These are phyloP conservation scores for Nidula microcarpa DNA, from an alignment of 768 basidiomycete genomes.

Conservation along the genomic window DNA sequence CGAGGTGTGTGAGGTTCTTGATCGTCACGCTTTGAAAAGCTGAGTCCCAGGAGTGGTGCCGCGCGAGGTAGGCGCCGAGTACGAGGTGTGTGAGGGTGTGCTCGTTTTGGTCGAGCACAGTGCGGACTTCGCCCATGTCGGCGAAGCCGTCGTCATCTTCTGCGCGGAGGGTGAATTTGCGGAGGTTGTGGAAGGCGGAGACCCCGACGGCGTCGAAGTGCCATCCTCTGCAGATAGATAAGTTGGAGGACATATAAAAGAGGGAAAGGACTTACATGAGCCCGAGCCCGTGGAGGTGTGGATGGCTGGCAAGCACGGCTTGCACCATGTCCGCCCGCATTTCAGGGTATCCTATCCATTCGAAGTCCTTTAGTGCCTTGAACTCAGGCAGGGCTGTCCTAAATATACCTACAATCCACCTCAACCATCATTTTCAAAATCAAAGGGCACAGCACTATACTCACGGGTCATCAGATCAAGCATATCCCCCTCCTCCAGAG, in stretches of 20 bases:
- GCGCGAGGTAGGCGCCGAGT: constrained; percentile 65
- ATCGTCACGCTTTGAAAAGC: constrained; percentile 63
- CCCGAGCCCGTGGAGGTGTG: constrained; percentile 51
- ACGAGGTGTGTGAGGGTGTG: constrained; percentile 56
- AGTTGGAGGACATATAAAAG: neutral
- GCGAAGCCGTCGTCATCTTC: constrained; percentile 72
- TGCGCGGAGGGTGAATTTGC: constrained; percentile 64
- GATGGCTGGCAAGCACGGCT: constrained; percentile 49
- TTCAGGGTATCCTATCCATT: constrained; percentile 79
- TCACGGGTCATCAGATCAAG: constrained; percentile 55
- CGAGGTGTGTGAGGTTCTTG: constrained; percentile 64
- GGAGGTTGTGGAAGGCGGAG: constrained; percentile 55
- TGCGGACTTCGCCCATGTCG: constrained; percentile 65
- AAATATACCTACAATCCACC: constrained; percentile 44
- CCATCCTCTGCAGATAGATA: constrained; percentile 46
- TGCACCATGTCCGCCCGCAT: constrained; percentile 66
- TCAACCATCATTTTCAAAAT: neutral
- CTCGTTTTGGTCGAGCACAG: constrained; percentile 59
- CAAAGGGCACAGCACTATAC: constrained; percentile 10
- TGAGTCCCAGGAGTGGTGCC: constrained; percentile 64
- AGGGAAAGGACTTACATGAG: constrained; percentile 41
- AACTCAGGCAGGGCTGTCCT: constrained; percentile 62
- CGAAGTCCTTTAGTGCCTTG: constrained; percentile 57
- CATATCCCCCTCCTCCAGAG: constrained; percentile 67
- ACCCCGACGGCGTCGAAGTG: constrained; percentile 73